Percentiles rank a stretch among this genome's conserved stretches.
phyloP scores from a whole-genome alignment of 345 rosid species.

The Heritiera littoralis region DNA sequence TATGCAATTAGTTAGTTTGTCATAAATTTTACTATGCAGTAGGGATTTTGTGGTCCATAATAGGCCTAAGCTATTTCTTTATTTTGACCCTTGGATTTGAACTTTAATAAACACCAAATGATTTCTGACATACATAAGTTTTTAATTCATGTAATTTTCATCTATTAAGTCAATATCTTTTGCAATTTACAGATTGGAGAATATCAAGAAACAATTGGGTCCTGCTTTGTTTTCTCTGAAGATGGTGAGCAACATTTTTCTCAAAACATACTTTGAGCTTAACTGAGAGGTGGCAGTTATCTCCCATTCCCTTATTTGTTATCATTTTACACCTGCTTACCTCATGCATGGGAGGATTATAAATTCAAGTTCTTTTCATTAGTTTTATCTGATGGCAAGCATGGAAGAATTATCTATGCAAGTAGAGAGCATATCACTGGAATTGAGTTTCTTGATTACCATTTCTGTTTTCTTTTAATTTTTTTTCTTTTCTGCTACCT shows the following conservation, averaged over 20 bases:
- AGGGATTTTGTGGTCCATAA: neutral
- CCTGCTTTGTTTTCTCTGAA: slow-evolving; percentile 51
- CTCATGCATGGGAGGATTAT: neutral
- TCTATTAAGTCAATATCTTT: neutral
- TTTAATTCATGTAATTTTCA: neutral
- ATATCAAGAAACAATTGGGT: slow-evolving; percentile 62
- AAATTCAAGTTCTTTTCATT: neutral
- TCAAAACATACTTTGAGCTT: neutral
- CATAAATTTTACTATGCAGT: neutral
- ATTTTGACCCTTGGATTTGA: neutral
- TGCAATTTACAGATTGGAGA: slow-evolving; percentile 47
- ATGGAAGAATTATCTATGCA: neutral
- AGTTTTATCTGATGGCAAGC: neutral
- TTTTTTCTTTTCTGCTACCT: too few species aligned
- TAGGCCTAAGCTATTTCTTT: neutral
- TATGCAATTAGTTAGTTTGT: neutral
- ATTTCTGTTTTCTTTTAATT: neutral
- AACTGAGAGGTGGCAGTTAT: neutral
- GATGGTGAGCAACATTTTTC: slow-evolving; percentile 36
- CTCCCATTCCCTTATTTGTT: neutral
- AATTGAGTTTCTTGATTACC: neutral
- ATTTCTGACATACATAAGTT: neutral
- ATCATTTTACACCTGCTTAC: neutral
- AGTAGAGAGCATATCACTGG: neutral
- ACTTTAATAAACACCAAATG: neutral